Evolutionary conservation across 163 green algal genomes (phyloP), one percentile per base, ranked within the genome.

Genomic region (Volvox carteri): DNA sequence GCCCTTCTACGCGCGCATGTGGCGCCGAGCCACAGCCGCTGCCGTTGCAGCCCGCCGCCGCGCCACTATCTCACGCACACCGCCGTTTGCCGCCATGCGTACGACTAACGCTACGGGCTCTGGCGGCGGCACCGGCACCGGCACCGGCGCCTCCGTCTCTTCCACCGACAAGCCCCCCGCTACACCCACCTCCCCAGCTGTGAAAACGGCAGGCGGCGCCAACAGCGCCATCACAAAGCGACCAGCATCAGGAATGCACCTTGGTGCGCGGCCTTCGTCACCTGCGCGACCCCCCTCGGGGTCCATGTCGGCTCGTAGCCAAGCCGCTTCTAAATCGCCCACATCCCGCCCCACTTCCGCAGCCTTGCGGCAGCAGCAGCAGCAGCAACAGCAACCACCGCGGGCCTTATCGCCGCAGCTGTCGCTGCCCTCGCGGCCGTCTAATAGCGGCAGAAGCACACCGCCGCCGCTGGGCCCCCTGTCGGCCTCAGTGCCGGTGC

Each of bases 11-110:
- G 84, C 84, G n/a, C 84, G 72, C 54, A 46, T 70, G 11, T 89
- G 84, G 84, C 84, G 84, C 28, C 65, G 65, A 30, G 67, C 48
- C 65, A 60, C 65, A 21, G 81, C 48, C 39, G 81, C 81, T 21
- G 78, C 60, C 16, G 65, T 54, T 1, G 81, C 81, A 19, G 65
- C 46, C 4, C 33, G 46, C 41, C 81, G 81, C 33, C 65, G 81
- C 65, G 65, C 77, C 46, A 28, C 44, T 44, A 33, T 62, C 46
- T 42, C 73, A 23, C 73, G 73, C 42, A 81, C 73, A 28, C 73
- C 73, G 42, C 73, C 44, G 6, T 65, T 81, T 28, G 44, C 46
- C 44, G 73, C 73, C 8, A 62, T 81, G 73, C 73, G 73, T n/a
- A n/a, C n/a, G n/a, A n/a, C n/a, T n/a, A 42, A 81, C n/a, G 14